Evolutionary conservation across 176 grass and related monocot genomes (phyloP), one percentile per base, ranked within the genome.

Genomic region (Phoenix roebelenii): DNA sequence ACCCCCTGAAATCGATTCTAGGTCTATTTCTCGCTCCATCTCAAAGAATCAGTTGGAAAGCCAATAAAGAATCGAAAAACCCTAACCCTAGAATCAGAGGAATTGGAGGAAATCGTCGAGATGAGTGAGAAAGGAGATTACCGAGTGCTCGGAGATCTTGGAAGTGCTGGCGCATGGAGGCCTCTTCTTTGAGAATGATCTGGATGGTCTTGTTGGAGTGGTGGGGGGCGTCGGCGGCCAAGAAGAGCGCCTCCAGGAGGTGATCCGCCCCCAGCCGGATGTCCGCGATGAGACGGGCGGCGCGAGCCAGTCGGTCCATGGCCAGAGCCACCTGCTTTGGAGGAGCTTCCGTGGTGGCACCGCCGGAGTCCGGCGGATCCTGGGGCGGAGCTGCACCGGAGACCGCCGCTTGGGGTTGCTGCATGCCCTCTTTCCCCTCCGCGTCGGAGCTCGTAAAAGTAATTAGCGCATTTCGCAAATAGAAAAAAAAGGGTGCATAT

Each of bases 241-340:
- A 23, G 49, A 98, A 82, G 49, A 98, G 79, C 25, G 87, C 87
- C 80, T 98, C 93, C 23, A 98, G 78, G 15, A 98, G 70, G 55
- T 84, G 93, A 58, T 97, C 93, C 17, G 87, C 93, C 15, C 87
- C 81, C 10, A 97, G 75, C 22, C 84, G 81, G 63, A 97, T 97
- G 54, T 91, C 93, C 18, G 87, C 93, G 65, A 97, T 97, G 50
- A 97, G 66, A 16, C 93, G 74, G 7, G 80, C 84, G 3, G 87
- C 87, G 18, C 65, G 67, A 16, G 76, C 81, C 55, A 97, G 87
- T 1, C 87, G 78, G 62, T 97, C 87, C 93, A 97, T 97, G 61
- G 87, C 87, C 81, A 87, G 87, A 10, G 93, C 87, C 63, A 97
- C 93, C 84, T 91, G 87, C 78, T 92, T 97, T 18, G 93, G 93